Base-by-base conservation (phyloP, 139 green algal genomes). In the Auxenochlorella pyrenoidosa region DNA sequence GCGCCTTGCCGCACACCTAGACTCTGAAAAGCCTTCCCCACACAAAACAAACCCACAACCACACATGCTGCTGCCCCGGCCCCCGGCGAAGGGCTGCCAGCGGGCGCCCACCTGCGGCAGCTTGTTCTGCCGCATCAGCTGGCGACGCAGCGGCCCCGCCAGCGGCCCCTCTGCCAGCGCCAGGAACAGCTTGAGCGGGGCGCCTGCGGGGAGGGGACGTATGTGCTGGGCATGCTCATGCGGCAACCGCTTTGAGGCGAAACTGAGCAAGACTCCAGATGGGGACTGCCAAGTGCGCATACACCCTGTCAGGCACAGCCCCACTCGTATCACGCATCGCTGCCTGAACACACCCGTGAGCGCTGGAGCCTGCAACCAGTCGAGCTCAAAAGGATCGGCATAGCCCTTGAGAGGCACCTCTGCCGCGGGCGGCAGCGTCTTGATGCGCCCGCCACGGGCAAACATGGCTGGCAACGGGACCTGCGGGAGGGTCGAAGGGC, bases 101-200 rank as follows among this genome's bases (percentile, higher is more conserved):
- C 79, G 15, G 5, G 36, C 34, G 4, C 32, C 30, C 36, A 76
- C 88, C 90, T 92, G 90, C 19, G 79, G 84, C 30, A 91, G 47
- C 24, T 70, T 58, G 75, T 89, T 92, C 5, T 81, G n/a, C 12
- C 90, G 79, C 60, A 87, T 44, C 24, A 88, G 80, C 41, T 80
- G 70, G n/a, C 28, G 36, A 22, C 54, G 78, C 34, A 92, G 41
- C 10, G 80, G 84, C 19, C 54, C 54, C n/a, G 30, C 72, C 5
- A 91, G 18, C 4, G 72, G 79, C 13, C 87, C 83, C 0, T 91
- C 89, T 12, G 78, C 10, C 15, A 92, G 44, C n/a, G 66, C 66
- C 18, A 88, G 38, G 28, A 89, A 83, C n/a, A 86, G 16, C 41
- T 58, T 83, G 26, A 92, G 79, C 0, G 77, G 0, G 19, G 22